Evolutionary conservation across 768 basidiomycete species (phyloP).

Genomic region (Rubroboletus pulcherrimus): DNA sequence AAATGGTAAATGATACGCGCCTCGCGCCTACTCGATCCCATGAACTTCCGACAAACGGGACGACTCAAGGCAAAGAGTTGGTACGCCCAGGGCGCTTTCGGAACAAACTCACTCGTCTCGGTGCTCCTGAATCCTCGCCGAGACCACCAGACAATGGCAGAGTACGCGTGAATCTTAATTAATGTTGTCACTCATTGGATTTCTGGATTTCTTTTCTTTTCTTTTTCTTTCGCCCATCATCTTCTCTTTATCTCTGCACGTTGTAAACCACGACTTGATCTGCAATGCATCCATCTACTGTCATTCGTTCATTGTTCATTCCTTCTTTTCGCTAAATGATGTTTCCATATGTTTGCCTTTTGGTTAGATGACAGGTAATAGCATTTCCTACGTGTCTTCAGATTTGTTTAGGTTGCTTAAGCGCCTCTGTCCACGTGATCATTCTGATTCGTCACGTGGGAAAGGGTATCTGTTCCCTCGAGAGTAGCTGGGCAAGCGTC

Average conservation of each 20-base stretch:
- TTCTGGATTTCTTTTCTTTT: constrained; percentile 1
- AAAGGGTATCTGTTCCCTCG: constrained; percentile 5
- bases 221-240: not conserved
- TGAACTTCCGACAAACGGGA: constrained; percentile 20
- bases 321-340: constrained; percentile 6
- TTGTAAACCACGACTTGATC: constrained; percentile 24
- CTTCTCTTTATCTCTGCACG: constrained; percentile 21
- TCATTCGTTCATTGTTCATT: constrained; percentile 9
- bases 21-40: constrained; percentile 27
- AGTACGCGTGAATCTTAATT: constrained; percentile 36
- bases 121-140: constrained; percentile 25
- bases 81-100: constrained; percentile 28
- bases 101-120: constrained; percentile 26
- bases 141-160: constrained; percentile 32
- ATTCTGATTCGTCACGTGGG: constrained; percentile 22
- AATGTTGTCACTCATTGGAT: constrained; percentile 21
- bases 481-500: constrained; percentile 2
- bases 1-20: constrained; percentile 22
- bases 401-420: not conserved
- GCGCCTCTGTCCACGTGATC: constrained; percentile 19
- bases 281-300: constrained; percentile 22
- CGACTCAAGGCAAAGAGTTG: constrained; percentile 19
- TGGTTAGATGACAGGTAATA: constrained; percentile 6
- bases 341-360: constrained; percentile 3
- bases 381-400: not conserved